Conservation (phyloP, 179 eudicot species). For the Spinacia oleracea region DNA sequence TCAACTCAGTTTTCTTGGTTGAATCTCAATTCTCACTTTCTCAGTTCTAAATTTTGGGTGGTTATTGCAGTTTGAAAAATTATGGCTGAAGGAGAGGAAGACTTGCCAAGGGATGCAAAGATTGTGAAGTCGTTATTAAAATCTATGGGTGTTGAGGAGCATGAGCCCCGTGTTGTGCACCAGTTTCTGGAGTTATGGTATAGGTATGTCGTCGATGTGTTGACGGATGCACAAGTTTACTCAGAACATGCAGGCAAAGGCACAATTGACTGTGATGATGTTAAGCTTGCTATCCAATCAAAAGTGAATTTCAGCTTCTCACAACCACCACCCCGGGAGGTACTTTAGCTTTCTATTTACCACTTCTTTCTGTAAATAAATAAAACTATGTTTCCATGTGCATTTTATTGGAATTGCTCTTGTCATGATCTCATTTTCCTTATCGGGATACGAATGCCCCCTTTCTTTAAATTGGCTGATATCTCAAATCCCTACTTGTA, state of each 20-base stretch:
- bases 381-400: not conserved
- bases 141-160: conserved; percentile 91
- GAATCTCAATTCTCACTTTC: not conserved
- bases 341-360: conserved; percentile 22
- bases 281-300: conserved; percentile 89
- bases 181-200: conserved; percentile 92
- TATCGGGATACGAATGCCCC: not conserved
- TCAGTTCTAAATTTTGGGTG: too few species aligned
- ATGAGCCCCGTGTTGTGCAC: conserved; percentile 88
- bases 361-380: not conserved
- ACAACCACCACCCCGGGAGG: conserved; percentile 98
- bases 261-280: conserved; percentile 74
- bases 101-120: conserved; percentile 90
- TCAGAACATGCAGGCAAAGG: conserved; percentile 86
- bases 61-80: conserved; percentile 6
- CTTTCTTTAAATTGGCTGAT: not conserved
- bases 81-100: conserved; percentile 83
- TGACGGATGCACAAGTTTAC: conserved; percentile 92
- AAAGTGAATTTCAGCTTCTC: conserved; percentile 90
- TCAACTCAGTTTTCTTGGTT: not conserved
- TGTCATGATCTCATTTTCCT: not conserved
- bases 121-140: conserved; percentile 74
- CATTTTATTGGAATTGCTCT: not conserved
- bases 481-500: not conserved
- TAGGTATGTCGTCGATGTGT: conserved; percentile 76